Evolutionary conservation across 75 land plant species (phyloP), one percentile per base, ranked within the genome.

Genomic region (Selaginella moellendorffii): DNA sequence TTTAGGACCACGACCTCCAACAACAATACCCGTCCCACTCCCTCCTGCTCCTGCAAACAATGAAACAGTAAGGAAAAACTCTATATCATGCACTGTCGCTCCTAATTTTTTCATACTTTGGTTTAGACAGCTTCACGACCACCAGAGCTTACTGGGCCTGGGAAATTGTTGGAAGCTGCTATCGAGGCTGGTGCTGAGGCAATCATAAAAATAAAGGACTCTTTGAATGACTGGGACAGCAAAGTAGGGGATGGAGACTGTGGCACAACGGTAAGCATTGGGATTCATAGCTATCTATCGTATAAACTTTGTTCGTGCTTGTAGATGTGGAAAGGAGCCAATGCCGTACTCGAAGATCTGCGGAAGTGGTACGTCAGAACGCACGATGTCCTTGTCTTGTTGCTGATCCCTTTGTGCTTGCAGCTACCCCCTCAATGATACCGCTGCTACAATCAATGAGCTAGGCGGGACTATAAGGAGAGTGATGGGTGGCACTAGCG

Each of bases 211-310:
- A 63, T 83, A 0, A 81, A 69, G 73, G 90, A 85, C 25, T 42
- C 53, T 19, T 67, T 93, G 31, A 88, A 93, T 79, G 95, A 88
- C 27, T 93, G 82, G 96, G 98, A 93, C 61, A 54, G 82, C 28
- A 79, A 83, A 80, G 87, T 83, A 22, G 98, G 98, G 62, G 98
- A 93, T 78, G 96, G 90, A 58, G 98, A 93, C 63, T 93, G 98
- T 80, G 98, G 98, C 26, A 77, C 87, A 23, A 83, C 96, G 17
- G 97, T 92, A 67, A 73, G 89, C 46, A 36, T 36, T 36, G 46
- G 5, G 46, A 36, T 36, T 5, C 14, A 14, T 36, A 5, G 14
- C 14, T 36, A 14, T 36, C 14, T 14, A 14, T 36, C 14, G n/a
- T 36, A 5, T 36, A 36, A 36, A 36, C 46, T 5, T 5, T 36